These are phyloP conservation scores for Sambucus nigra DNA, from an alignment of 129 eudicot genomes.

Conservation along the genomic window DNA sequence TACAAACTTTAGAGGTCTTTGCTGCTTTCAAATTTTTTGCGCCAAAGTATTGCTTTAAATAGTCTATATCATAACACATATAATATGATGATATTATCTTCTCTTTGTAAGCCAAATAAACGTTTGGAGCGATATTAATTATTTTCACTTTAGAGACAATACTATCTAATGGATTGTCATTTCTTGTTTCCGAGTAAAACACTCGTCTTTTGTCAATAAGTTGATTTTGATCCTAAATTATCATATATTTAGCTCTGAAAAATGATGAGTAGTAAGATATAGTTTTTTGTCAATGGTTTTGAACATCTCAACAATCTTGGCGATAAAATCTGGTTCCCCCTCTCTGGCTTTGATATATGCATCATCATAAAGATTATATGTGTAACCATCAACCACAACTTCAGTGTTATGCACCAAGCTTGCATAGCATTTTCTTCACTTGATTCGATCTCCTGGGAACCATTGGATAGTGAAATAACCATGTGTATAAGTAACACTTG, in stretches of 20 bases:
- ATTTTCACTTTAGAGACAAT: constrained; percentile 39
- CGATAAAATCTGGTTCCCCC: constrained; percentile 37
- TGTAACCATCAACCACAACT: no score
- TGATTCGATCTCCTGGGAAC: no score
- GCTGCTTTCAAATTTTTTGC: neutral
- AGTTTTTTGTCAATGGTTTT: constrained; percentile 25
- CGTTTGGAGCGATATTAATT: constrained; percentile 25
- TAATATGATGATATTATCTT: constrained; percentile 18
- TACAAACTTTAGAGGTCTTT: neutral
- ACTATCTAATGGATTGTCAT: constrained; percentile 46
- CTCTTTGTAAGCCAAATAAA: constrained; percentile 23
- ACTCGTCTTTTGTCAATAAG: constrained; percentile 42
- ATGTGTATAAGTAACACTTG: no score
- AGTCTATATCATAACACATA: constrained; percentile 41
- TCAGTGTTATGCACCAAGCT: no score
- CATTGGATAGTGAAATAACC: no score
- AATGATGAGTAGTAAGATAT: constrained; percentile 49
- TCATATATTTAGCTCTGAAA: constrained; percentile 48
- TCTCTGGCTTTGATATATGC: constrained; percentile 58
- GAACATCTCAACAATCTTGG: constrained; percentile 42
- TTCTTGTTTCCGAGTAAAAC: constrained; percentile 38
- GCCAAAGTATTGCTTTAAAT: constrained; percentile 31
- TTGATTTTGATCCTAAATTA: constrained; percentile 29
- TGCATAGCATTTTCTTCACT: no score
- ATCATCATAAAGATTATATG: no score